Percentiles rank a stretch among this genome's conserved stretches.
phyloP scores from a whole-genome alignment of 768 basidiomycete species.

The Suillus cothurnatus region DNA sequence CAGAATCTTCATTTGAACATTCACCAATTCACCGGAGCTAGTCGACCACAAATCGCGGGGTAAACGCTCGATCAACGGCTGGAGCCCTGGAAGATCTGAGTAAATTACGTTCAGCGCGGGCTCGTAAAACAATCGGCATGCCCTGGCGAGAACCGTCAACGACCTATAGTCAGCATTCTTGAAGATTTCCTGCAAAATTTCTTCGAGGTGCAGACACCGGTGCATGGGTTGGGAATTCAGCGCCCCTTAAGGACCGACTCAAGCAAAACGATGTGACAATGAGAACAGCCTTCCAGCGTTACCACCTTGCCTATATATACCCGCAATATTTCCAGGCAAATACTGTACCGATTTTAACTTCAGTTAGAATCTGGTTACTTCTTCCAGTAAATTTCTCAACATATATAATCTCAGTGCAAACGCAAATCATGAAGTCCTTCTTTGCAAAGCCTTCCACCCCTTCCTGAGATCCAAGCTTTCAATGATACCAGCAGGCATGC shows the following conservation, averaged over 20 bases:
- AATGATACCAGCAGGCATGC: conserved; percentile 88
- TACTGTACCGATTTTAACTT: background rate
- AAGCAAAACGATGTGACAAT: background rate
- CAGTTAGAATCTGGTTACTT: background rate
- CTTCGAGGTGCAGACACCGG: conserved; percentile 35
- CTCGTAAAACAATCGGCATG: conserved; percentile 32
- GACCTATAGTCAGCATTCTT: conserved; percentile 33
- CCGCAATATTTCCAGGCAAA: background rate
- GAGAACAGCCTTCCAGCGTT: background rate
- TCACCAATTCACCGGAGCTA: conserved; percentile 7
- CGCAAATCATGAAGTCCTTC: conserved; percentile 18
- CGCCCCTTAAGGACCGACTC: background rate
- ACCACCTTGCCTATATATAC: background rate
- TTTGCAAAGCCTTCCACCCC: conserved; percentile 35
- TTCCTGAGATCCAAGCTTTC: conserved; percentile 70
- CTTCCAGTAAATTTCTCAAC: background rate
- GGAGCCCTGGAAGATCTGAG: conserved; percentile 32
- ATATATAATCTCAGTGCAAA: background rate
- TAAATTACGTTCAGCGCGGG: conserved; percentile 35
- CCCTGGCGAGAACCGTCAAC: conserved; percentile 35
- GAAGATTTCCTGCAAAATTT: conserved; percentile 35
- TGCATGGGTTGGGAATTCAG: conserved; percentile 30
- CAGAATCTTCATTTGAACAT: background rate
- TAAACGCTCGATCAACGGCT: conserved; percentile 35
- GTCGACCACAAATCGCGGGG: conserved; percentile 34